Percentiles rank a stretch among this genome's conserved stretches.
phyloP scores from a whole-genome alignment of 345 rosid species.

The Hirschfeldia incana region DNA sequence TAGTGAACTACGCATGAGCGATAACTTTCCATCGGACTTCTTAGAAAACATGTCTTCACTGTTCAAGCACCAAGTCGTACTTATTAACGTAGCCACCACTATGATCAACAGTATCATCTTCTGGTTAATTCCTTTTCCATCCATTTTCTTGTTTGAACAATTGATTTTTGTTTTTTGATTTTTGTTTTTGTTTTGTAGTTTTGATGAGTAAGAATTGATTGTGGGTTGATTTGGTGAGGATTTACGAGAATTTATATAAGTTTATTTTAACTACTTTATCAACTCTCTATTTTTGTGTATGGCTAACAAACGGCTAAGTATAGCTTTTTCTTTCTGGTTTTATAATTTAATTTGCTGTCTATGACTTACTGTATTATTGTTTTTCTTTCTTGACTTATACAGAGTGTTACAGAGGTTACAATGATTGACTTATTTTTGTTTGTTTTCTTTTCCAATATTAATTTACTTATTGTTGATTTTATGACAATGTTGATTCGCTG shows the following conservation, averaged over 20 bases:
- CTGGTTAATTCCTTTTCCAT: background rate
- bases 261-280: background rate
- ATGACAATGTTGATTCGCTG: background rate
- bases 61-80: background rate
- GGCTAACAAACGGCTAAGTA: background rate
- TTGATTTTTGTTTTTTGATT: slow-evolving; percentile 8
- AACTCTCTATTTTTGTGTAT: background rate
- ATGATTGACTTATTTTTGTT: background rate
- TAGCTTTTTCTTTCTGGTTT: background rate
- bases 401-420: background rate
- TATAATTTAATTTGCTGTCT: background rate
- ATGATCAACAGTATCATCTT: background rate
- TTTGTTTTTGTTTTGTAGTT: background rate
- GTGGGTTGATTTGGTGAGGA: background rate
- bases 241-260: background rate
- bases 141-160: slow-evolving; percentile 10
- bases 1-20: background rate
- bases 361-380: background rate
- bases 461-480: background rate
- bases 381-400: background rate
- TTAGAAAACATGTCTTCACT: background rate
- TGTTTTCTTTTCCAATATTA: background rate
- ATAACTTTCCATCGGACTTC: background rate
- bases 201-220: background rate
- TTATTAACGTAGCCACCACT: slow-evolving; percentile 15